Evolutionary conservation across 208 protist genomes (phyloP).

Genomic region (Novymonas esmeraldas): DNA sequence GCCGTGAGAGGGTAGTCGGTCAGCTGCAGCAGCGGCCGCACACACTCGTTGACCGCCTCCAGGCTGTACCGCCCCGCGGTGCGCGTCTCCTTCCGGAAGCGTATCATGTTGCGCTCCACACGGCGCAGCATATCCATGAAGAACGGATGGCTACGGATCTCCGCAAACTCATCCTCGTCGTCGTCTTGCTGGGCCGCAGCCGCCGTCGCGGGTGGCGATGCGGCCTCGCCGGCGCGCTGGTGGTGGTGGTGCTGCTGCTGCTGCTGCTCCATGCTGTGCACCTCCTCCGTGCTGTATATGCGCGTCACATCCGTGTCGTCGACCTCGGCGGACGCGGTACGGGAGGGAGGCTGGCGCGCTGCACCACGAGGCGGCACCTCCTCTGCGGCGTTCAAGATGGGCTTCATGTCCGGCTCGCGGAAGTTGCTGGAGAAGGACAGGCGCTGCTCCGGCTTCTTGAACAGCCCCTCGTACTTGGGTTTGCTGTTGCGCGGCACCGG

Average conservation of each 20-base stretch:
- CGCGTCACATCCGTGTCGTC: slow-evolving; percentile 63
- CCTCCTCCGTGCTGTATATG: slow-evolving; percentile 75
- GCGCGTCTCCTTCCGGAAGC: slow-evolving; percentile 75
- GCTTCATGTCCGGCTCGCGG: slow-evolving; percentile 31
- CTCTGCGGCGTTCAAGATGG: slow-evolving; percentile 16
- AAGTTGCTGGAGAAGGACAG: slow-evolving; percentile 73
- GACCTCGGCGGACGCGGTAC: background rate
- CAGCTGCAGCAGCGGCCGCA: slow-evolving; percentile 87
- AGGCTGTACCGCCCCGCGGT: slow-evolving; percentile 62
- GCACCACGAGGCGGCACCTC: background rate
- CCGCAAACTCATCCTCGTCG: slow-evolving; percentile 44
- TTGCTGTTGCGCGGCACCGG: slow-evolving; percentile 49
- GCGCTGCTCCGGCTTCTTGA: slow-evolving; percentile 44
- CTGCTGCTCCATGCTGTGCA: slow-evolving; percentile 31
- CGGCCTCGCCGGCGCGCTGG: background rate
- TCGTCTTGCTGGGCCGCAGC: slow-evolving; percentile 11
- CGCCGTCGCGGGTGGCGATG: background rate
- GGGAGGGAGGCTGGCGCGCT: background rate
- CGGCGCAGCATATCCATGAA: slow-evolving; percentile 74
- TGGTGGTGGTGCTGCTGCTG: background rate
- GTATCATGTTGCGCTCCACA: slow-evolving; percentile 76
- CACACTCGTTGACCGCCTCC: slow-evolving; percentile 73
- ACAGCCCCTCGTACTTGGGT: slow-evolving; percentile 56
- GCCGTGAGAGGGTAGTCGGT: slow-evolving; percentile 86
- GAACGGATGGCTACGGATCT: slow-evolving; percentile 75